Evolutionary conservation across 306 rosid genomes (phyloP), one percentile per base, ranked within the genome.

Genomic region (Cucurbita moschata): DNA sequence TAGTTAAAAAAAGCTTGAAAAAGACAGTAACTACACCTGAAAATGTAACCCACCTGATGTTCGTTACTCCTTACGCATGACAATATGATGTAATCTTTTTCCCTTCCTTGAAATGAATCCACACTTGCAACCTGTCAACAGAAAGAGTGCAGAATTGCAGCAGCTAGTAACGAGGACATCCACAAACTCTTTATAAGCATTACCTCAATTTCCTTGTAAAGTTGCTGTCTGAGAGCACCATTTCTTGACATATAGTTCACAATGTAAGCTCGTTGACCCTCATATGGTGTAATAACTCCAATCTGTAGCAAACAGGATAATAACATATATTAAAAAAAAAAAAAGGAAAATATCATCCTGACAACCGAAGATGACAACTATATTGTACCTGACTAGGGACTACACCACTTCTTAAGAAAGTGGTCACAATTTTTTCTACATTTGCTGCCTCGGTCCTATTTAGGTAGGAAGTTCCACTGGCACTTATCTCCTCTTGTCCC

Each of bases 401-500:
- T 30, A 95, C 97, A 43, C 99, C 97, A 80, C 99, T 95, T 85
- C 95, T 88, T 71, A 95, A 84, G 89, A 95, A 95, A 72, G 99
- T 95, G 58, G 97, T 95, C 43, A 95, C 99, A 82, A 95, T 95
- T 88, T 95, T 95, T 79, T 95, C 99, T 52, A 95, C 99, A 77
- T 95, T 95, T 74, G 99, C 97, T 77, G 99, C 99, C 87, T 95
- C 99, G 3, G 99, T 95, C 85, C 99, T 89, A 84, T 95, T 95
- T 57, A 95, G 80, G 77, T 95, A 95, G 47, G 99, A 95, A 63
- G 99, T 95, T 71, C 99, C 99, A 11, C 99, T 95, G 50, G 99
- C 97, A 75, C 99, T 95, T 68, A 95, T 95, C 87, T 95, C 99
- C 79, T 95, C 99, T 91, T 95, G 99, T 76, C 99, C 99, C 99